A percentile compares a stretch with the other conserved stretches of the same genome.
Evolutionary conservation across 2,329 filamentous ascomycete species (phyloP).

Genomic region (Nannizzia gypsea): DNA sequence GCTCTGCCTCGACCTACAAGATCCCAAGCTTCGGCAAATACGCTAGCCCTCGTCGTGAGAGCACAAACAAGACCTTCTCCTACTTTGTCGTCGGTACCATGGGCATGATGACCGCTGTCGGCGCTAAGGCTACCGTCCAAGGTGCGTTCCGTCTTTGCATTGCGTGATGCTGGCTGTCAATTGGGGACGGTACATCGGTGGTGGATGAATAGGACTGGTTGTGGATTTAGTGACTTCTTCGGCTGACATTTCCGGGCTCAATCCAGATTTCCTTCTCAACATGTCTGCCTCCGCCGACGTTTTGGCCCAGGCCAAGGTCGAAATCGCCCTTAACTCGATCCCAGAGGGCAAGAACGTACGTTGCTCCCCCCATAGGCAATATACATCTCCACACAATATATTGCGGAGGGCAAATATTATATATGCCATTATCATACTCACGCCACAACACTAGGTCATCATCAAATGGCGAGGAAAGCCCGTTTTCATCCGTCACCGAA

Average conservation of each 20-base stretch:
- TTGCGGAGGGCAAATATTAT: no score
- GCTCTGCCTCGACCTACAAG: conserved; percentile 46
- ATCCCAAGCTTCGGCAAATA: conserved; percentile 89
- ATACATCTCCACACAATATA: conserved; percentile 10
- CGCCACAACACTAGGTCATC: conserved; percentile 56
- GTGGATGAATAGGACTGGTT: not conserved
- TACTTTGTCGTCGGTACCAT: conserved; percentile 99
- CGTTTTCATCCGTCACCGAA: conserved; percentile 99
- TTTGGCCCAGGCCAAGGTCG: conserved; percentile 97
- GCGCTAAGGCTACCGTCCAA: conserved; percentile 95
- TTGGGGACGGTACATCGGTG: not conserved
- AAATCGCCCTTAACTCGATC: conserved; percentile 83
- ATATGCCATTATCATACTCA: not conserved
- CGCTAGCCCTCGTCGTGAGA: conserved; percentile 55
- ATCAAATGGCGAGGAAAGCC: conserved; percentile 99
- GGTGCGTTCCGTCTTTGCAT: conserved; percentile 50
- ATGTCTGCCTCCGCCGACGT: conserved; percentile 99
- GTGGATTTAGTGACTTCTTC: conserved; percentile 14
- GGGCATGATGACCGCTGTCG: conserved; percentile 81
- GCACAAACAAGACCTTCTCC: conserved; percentile 73
- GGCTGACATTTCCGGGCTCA: conserved; percentile 16
- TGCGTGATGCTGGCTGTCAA: conserved; percentile 2
- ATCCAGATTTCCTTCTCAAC: conserved; percentile 93
- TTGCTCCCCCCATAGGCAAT: conserved; percentile 18
- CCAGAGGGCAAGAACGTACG: conserved; percentile 98